Percentiles rank a stretch among this genome's conserved stretches.
Conservation (phyloP, 164 flowering plant species). For the Magnolia changhungtana region DNA sequence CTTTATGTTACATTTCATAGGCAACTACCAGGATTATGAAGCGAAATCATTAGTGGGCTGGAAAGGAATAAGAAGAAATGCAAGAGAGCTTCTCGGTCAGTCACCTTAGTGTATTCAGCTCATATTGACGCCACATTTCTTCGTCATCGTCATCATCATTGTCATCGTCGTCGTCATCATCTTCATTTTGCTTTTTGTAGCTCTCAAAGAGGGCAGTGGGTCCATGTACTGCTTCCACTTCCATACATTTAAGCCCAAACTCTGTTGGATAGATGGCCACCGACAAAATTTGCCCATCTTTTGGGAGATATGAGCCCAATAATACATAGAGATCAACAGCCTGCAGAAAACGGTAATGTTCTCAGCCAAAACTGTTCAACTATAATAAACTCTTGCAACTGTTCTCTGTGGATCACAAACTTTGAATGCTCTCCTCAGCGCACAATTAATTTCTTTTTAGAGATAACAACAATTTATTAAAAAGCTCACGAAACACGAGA, state of each 20-base stretch:
- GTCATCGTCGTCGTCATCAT: slow-evolving; percentile 39
- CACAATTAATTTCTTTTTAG: too few relatives aligned
- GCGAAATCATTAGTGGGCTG: neutral
- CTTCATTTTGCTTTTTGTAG: slow-evolving; percentile 35
- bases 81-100: slow-evolving; percentile 1
- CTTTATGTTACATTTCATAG: neutral
- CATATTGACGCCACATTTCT: slow-evolving; percentile 77
- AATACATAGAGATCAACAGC: slow-evolving; percentile 68
- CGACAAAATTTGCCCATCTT: slow-evolving; percentile 65
- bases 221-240: slow-evolving; percentile 86
- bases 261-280: slow-evolving; percentile 93
- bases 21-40: neutral
- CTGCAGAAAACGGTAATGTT: slow-evolving; percentile 28
- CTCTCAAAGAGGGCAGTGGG: slow-evolving; percentile 73
- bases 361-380: neutral
- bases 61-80: neutral
- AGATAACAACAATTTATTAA: too few relatives aligned
- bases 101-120: slow-evolving; percentile 77
- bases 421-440: too few relatives aligned
- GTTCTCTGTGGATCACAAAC: neutral
- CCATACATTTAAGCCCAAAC: slow-evolving; percentile 87
- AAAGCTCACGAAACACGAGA: too few relatives aligned
- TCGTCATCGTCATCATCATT: slow-evolving; percentile 54
- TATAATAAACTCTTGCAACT: neutral
- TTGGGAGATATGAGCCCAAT: slow-evolving; percentile 74